A percentile compares a stretch with the other conserved stretches of the same genome.
Evolutionary conservation across 148 eudicot species (phyloP).

Genomic region (Nyssa sinensis): DNA sequence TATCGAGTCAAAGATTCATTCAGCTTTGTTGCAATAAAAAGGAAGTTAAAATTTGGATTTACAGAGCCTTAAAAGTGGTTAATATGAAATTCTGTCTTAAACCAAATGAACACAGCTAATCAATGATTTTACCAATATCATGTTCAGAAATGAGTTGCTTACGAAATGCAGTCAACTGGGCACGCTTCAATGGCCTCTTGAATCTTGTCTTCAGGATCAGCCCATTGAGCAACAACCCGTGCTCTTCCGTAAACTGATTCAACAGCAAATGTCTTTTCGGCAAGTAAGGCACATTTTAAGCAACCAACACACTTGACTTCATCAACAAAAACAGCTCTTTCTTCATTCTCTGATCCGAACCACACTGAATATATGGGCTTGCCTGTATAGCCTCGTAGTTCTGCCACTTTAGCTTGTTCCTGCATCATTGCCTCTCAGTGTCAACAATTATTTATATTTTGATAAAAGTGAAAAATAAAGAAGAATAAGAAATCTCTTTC

Average conservation of each 20-base stretch:
- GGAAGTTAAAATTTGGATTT: too few species aligned
- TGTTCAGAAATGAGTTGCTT: slow-evolving; percentile 19
- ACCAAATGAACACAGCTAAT: too few species aligned
- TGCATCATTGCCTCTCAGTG: slow-evolving; percentile 27
- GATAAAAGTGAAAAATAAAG: too few species aligned
- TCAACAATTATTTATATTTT: too few species aligned
- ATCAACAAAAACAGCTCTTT: slow-evolving; percentile 83
- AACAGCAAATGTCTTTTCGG: slow-evolving; percentile 76
- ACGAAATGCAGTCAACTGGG: slow-evolving; percentile 95
- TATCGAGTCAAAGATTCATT: too few species aligned
- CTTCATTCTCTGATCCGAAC: slow-evolving; percentile 65
- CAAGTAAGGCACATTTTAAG: slow-evolving; percentile 81
- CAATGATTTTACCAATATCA: background rate
- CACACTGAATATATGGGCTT: slow-evolving; percentile 75
- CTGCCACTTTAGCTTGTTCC: slow-evolving; percentile 72
- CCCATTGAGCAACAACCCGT: slow-evolving; percentile 90
- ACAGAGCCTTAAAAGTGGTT: too few species aligned
- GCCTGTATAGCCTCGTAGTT: slow-evolving; percentile 74
- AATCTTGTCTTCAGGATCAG: slow-evolving; percentile 74
- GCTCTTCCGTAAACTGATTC: slow-evolving; percentile 87
- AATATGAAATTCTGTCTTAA: too few species aligned
- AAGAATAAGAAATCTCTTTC: too few species aligned
- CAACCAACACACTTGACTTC: slow-evolving; percentile 88
- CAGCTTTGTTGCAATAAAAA: too few species aligned
- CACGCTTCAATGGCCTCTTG: slow-evolving; percentile 79